A percentile compares a stretch with the other conserved stretches of the same genome.
phyloP scores from a whole-genome alignment of 2,329 filamentous ascomycete species.

The Juglanconis oblonga region DNA sequence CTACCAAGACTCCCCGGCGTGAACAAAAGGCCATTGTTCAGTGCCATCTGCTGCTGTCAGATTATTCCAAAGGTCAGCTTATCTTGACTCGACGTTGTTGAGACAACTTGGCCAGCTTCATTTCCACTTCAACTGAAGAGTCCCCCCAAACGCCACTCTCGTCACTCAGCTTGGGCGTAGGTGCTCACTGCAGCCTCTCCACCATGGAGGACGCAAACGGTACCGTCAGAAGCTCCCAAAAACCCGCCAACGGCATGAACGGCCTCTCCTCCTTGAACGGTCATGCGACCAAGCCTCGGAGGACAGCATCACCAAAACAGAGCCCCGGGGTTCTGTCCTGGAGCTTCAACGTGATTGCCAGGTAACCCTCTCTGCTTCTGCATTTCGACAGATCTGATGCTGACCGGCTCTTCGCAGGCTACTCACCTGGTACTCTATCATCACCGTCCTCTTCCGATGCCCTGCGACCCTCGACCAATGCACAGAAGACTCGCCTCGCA shows the following conservation, averaged over 20 bases:
- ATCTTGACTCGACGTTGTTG: background rate
- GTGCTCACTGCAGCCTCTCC: constrained; percentile 17
- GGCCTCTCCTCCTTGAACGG: constrained; percentile 34
- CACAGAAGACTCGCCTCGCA: constrained; percentile 64
- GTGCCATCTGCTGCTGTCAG: background rate
- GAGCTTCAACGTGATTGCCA: constrained; percentile 49
- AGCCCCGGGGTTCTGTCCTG: constrained; percentile 33
- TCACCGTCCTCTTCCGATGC: constrained; percentile 80
- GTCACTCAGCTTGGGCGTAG: constrained; percentile 5
- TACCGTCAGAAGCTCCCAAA: constrained; percentile 29
- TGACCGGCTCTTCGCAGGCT: constrained; percentile 49
- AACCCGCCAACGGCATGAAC: constrained; percentile 26
- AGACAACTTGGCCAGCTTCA: background rate
- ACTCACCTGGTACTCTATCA: constrained; percentile 79
- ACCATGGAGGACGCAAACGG: constrained; percentile 41
- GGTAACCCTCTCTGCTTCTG: constrained; percentile 38
- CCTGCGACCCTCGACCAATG: constrained; percentile 67
- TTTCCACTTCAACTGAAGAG: background rate
- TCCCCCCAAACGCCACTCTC: background rate
- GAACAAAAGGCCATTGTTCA: background rate
- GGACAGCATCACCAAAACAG: constrained; percentile 25
- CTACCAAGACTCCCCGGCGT: background rate
- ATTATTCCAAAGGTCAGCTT: background rate
- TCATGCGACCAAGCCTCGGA: constrained; percentile 31
- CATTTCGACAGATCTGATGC: background rate